Evolutionary conservation across 768 basidiomycete genomes (phyloP).

Genomic region (Lentinula aciculospora): DNA sequence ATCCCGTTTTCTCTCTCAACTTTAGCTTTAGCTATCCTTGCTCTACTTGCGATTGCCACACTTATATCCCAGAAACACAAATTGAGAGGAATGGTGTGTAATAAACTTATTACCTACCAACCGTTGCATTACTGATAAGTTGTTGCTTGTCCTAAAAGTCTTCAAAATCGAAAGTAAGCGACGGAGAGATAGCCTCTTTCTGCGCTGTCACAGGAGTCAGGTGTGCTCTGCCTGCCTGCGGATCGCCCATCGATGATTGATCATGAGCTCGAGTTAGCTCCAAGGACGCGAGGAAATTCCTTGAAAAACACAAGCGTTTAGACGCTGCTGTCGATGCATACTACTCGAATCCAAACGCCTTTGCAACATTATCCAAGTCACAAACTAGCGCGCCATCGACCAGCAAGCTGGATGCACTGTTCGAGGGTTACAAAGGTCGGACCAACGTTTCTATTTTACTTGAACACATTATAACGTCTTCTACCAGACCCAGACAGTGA

Average conservation of each 20-base stretch:
- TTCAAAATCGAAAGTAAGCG: slow-evolving; percentile 32
- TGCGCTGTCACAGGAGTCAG: slow-evolving; percentile 62
- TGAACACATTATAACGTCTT: neutral
- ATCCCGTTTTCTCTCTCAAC: neutral
- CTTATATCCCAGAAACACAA: neutral
- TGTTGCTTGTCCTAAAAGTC: neutral
- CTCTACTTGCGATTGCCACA: neutral
- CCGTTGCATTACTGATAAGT: neutral
- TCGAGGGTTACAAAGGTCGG: slow-evolving; percentile 66
- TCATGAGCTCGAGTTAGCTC: slow-evolving; percentile 29
- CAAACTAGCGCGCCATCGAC: slow-evolving; percentile 32
- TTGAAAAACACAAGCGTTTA: slow-evolving; percentile 64
- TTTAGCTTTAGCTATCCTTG: neutral
- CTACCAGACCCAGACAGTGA: slow-evolving; percentile 50
- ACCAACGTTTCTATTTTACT: neutral
- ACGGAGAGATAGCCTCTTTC: slow-evolving; percentile 52
- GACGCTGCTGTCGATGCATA: slow-evolving; percentile 74
- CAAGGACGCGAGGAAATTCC: slow-evolving; percentile 60
- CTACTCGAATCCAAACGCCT: slow-evolving; percentile 48
- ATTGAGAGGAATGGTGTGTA: neutral
- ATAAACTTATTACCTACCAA: neutral
- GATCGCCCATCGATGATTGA: slow-evolving; percentile 14
- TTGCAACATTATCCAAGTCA: slow-evolving; percentile 19
- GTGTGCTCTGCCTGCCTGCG: slow-evolving; percentile 41
- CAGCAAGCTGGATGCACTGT: slow-evolving; percentile 50